These are phyloP conservation scores for Wickerhamiella pararugosa DNA, from an alignment of 1,139 yeast species.

Conservation along the genomic window DNA sequence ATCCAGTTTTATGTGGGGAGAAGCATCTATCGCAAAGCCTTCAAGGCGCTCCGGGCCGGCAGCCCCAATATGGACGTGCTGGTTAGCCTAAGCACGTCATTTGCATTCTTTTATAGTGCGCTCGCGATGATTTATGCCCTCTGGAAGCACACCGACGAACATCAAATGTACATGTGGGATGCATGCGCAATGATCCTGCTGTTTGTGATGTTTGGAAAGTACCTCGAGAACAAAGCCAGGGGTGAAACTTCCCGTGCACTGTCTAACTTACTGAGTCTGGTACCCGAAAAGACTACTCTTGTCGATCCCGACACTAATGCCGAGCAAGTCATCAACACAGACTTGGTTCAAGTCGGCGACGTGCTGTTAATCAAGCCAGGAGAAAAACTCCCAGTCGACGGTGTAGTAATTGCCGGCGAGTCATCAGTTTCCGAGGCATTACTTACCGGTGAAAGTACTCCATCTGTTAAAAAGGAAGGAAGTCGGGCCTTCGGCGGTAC, in stretches of 20 bases:
- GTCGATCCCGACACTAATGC: constrained; percentile 14
- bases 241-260: constrained; percentile 87
- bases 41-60: constrained; percentile 48
- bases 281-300: constrained; percentile 68
- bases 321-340: constrained; percentile 38
- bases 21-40: constrained; percentile 49
- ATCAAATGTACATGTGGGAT: constrained; percentile 54
- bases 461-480: constrained; percentile 47
- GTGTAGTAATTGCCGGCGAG: constrained; percentile 56
- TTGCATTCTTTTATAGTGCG: constrained; percentile 63
- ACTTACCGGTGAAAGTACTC: constrained; percentile 78
- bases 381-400: constrained; percentile 84
- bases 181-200: constrained; percentile 73
- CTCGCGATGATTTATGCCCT: constrained; percentile 37
- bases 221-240: constrained; percentile 82
- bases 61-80: constrained; percentile 95
- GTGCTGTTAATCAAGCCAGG: constrained; percentile 73
- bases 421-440: constrained; percentile 80
- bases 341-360: constrained; percentile 63
- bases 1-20: constrained; percentile 55
- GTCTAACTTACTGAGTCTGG: constrained; percentile 59
- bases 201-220: constrained; percentile 79
- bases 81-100: constrained; percentile 67
- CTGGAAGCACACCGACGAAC: constrained; percentile 24
- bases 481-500: constrained; percentile 78